Evolutionary conservation across 495 filamentous ascomycete species (phyloP), one percentile per base, ranked within the genome.

Genomic region (Aspergillus nanangensis): DNA sequence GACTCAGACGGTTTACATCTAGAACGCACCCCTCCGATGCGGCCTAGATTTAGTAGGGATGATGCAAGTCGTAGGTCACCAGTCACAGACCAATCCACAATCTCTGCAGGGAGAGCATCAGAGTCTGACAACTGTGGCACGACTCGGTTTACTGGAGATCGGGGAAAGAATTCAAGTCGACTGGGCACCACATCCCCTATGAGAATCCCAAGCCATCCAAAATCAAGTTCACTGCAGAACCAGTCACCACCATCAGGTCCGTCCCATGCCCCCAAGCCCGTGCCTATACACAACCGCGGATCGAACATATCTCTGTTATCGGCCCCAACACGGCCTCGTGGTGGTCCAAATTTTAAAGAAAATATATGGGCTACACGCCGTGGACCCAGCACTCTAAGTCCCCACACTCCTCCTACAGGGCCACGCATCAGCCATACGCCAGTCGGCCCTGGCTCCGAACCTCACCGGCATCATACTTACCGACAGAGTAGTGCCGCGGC

Each of bases 271-370:
- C 60, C 72, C 8, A 72, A 71, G 25, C 60, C 67, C 2, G 60
- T 71, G 49, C 67, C 72, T 11, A 58, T 70, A 5, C 77, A 74
- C 25, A 72, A 63, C 53, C 77, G 78, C 8, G 65, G 64, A 11
- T 56, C 62, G 3, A 79, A 67, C 50, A 58, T 72, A 21, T 74
- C 78, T 24, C 48, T 80, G 17, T 60, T 82, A 1, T 74, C 77
- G 27, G 79, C 79, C 10, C 81, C 81, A n/a, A 81, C 79, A 13
- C 77, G 76, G 9, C 80, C 80, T 25, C 76, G 77, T 29, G 75
- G 77, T 23, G 73, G 68, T 39, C 48, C 64, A 24, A 59, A 55
- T 41, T 58, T 63, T n/a, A 63, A 65, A 27, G 67, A 70, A 8
- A 61, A 39, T 15, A 29, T 53, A 15, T 72, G 69, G 69, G 22